Percentiles rank a stretch among this genome's conserved stretches.
These are phyloP conservation scores for Xylaria multiplex DNA, from an alignment of 2,329 filamentous ascomycete genomes.

Conservation along the genomic window DNA sequence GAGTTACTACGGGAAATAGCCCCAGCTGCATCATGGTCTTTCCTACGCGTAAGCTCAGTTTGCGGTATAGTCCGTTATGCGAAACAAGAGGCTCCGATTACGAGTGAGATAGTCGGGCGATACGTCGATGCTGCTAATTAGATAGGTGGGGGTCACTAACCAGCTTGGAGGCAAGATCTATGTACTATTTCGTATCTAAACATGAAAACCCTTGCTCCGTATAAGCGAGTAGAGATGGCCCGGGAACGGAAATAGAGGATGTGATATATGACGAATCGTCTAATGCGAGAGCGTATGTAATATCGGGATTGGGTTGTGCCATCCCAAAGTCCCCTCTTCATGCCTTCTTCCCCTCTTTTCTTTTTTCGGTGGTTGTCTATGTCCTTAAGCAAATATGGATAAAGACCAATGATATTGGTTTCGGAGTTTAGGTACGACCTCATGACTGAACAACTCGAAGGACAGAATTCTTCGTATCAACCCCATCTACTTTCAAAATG, in stretches of 20 bases:
- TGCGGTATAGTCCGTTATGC: background rate
- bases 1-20: background rate
- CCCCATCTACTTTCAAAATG: background rate
- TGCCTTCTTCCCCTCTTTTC: no score
- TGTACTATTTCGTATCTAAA: slow-evolving; percentile 1
- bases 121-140: no score
- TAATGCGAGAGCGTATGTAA: background rate
- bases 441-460: no score
- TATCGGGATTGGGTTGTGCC: no score
- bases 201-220: background rate
- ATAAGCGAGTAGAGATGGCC: background rate
- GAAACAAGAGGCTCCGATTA: background rate
- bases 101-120: background rate
- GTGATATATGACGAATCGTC: background rate
- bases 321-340: no score
- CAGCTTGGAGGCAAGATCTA: background rate
- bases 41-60: background rate
- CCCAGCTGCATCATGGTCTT: background rate
- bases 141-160: background rate
- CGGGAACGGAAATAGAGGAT: background rate
- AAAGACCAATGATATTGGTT: background rate
- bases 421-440: background rate
- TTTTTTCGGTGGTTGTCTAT: no score
- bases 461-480: background rate
- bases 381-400: background rate